Percentiles rank a stretch among this genome's conserved stretches.
Conservation (phyloP, 1,284 basidiomycete genomes). For the Sporisorium iseilematis-ciliati region DNA sequence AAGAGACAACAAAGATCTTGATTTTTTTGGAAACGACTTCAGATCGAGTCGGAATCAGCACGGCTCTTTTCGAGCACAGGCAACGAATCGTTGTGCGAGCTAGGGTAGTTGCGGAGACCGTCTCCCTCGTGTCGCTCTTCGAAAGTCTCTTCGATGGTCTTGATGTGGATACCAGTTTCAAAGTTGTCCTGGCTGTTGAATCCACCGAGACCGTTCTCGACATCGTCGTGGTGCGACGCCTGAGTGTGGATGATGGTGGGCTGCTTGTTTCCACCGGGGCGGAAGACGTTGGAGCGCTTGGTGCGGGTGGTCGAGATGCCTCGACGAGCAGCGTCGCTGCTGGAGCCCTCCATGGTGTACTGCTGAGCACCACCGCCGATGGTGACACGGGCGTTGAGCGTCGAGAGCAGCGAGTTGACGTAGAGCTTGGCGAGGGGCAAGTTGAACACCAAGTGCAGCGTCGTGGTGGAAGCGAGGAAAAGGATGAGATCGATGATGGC, state of each 20-base stretch:
- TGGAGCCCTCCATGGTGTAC: conserved; percentile 53
- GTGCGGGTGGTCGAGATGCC: conserved; percentile 30
- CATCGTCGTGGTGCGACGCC: conserved; percentile 37
- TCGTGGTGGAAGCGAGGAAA: conserved; percentile 58
- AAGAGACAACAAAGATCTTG: neutral
- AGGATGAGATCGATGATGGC: conserved; percentile 62
- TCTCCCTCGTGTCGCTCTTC: conserved; percentile 55
- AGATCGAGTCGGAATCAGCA: conserved; percentile 38
- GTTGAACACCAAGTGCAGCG: conserved; percentile 64
- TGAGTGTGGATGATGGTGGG: conserved; percentile 48
- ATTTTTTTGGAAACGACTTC: neutral
- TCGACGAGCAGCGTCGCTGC: conserved; percentile 46
- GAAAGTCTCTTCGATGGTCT: conserved; percentile 59
- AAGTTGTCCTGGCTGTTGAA: conserved; percentile 35
- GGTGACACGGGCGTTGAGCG: conserved; percentile 61
- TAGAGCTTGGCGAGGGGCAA: conserved; percentile 66
- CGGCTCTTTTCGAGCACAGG: conserved; percentile 41
- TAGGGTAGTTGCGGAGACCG: conserved; percentile 35
- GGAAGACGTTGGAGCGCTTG: conserved; percentile 46
- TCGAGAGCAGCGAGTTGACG: conserved; percentile 66
- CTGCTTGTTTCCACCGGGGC: conserved; percentile 42
- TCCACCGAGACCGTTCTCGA: conserved; percentile 27
- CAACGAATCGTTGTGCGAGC: conserved; percentile 49
- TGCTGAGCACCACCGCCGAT: conserved; percentile 29
- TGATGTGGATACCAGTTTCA: conserved; percentile 56